Percentiles rank a stretch among this genome's conserved stretches.
phyloP scores from a whole-genome alignment of 202 grass and related monocot species.

The Setaria viridis region DNA sequence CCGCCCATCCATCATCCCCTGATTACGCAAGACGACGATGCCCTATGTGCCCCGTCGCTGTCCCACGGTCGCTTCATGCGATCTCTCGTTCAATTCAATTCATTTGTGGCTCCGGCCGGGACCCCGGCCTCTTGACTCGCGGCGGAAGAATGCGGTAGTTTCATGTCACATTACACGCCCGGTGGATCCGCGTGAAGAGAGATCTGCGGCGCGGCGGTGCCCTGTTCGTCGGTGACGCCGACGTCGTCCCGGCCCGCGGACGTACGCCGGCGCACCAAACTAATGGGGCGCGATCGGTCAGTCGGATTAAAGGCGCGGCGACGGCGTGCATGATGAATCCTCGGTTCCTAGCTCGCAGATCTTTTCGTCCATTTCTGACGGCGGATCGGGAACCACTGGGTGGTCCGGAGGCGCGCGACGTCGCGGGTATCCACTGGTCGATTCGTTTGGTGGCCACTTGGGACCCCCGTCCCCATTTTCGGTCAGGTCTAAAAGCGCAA shows the following conservation, averaged over 20 bases:
- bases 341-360: neutral
- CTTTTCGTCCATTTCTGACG: neutral
- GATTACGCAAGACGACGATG: neutral
- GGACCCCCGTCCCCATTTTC: neutral
- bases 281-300: neutral
- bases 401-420: neutral
- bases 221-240: constrained; percentile 40
- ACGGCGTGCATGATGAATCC: neutral
- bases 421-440: neutral
- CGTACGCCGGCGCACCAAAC: constrained; percentile 24
- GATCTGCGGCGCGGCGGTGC: neutral
- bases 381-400: neutral
- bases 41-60: neutral
- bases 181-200: too few species aligned
- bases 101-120: too few species aligned
- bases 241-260: neutral
- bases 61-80: constrained; percentile 14
- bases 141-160: neutral
- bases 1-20: neutral
- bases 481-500: constrained; percentile 13
- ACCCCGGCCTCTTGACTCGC: neutral
- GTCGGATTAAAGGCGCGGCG: neutral
- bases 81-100: neutral
- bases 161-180: neutral
- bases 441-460: neutral